Percentiles rank a stretch among this genome's conserved stretches.
Conservation (phyloP, 2,329 filamentous ascomycete genomes). For the Aspergillus vadensis region DNA sequence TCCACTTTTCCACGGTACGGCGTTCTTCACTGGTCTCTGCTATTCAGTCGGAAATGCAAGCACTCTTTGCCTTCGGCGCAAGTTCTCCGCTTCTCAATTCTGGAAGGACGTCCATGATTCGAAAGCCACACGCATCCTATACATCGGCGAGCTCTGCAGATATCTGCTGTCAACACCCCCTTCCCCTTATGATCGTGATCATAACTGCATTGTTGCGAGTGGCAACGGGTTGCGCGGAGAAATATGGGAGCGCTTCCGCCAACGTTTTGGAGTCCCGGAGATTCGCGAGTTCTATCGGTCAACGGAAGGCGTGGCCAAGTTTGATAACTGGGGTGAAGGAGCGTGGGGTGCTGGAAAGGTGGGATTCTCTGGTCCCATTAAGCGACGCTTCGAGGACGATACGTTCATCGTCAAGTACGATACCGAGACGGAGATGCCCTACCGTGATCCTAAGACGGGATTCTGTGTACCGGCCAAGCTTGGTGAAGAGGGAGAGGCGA, state of each 20-base stretch:
- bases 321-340: slow-evolving; percentile 47
- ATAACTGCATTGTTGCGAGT: slow-evolving; percentile 48
- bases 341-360: slow-evolving; percentile 48
- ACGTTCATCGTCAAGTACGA: slow-evolving; percentile 49
- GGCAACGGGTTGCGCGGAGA: slow-evolving; percentile 53
- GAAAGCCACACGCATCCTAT: slow-evolving; percentile 47
- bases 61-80: slow-evolving; percentile 49
- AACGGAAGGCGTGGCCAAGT: slow-evolving; percentile 51
- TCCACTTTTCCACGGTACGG: slow-evolving; percentile 54
- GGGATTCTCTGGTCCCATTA: slow-evolving; percentile 47
- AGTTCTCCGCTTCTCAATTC: slow-evolving; percentile 50
- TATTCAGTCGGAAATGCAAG: slow-evolving; percentile 44
- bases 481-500: slow-evolving; percentile 49
- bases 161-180: slow-evolving; percentile 51
- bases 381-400: slow-evolving; percentile 44
- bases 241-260: slow-evolving; percentile 52
- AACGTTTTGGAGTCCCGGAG: slow-evolving; percentile 47
- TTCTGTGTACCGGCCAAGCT: slow-evolving; percentile 43
- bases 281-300: slow-evolving; percentile 53
- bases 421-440: slow-evolving; percentile 43
- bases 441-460: slow-evolving; percentile 47
- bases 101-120: slow-evolving; percentile 50
- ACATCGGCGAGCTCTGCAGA: slow-evolving; percentile 53
- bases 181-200: slow-evolving; percentile 48
- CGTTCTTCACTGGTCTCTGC: slow-evolving; percentile 48